Evolutionary conservation across 176 grass and related monocot species (phyloP), one percentile per base, ranked within the genome.

Genomic region (Saccharum officinarum): DNA sequence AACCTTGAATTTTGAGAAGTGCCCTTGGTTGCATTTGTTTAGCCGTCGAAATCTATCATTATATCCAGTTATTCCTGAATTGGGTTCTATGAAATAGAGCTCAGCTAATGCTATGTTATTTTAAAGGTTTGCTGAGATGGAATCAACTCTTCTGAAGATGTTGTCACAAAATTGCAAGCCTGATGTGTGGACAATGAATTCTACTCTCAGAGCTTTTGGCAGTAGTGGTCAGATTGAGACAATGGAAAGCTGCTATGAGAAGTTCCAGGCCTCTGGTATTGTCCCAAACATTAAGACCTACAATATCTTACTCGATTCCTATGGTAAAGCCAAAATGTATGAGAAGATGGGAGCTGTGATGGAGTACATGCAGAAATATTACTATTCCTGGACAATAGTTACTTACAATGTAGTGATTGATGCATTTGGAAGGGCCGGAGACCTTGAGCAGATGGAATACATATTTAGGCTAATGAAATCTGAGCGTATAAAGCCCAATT

Each of bases 121-220:
- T 31, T 75, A 20, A 71, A 95, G 93, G 90, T 95, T 94, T 89
- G 78, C 86, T 54, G 93, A 99, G 79, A 99, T 96, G 97, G 97
- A 99, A 81, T 92, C 88, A 71, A 96, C 90, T 66, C 93, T 99
- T 64, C 60, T 96, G 81, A 80, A 94, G 42, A 91, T 97, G 92
- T 75, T 96, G 68, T 88, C 92, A 33, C 82, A 92, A 81, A 79
- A 70, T 80, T 99, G 97, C 78, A 94, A 87, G 30, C 97, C 97
- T 79, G 93, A 96, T 69, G 92, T 99, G 14, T 99, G 97, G 97
- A 99, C 97, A 36, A 99, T 99, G 97, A 96, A 99, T 76, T 85
- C 97, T 66, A 92, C 93, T 45, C 86, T 96, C 4, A 91, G 97
- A 46, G 97, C 97, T 83, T 98, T 95, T 25, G 90, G 97, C 34